Evolutionary conservation across 2,329 filamentous ascomycete genomes (phyloP), one percentile per base, ranked within the genome.

Genomic region (Penicillium polonicum): DNA sequence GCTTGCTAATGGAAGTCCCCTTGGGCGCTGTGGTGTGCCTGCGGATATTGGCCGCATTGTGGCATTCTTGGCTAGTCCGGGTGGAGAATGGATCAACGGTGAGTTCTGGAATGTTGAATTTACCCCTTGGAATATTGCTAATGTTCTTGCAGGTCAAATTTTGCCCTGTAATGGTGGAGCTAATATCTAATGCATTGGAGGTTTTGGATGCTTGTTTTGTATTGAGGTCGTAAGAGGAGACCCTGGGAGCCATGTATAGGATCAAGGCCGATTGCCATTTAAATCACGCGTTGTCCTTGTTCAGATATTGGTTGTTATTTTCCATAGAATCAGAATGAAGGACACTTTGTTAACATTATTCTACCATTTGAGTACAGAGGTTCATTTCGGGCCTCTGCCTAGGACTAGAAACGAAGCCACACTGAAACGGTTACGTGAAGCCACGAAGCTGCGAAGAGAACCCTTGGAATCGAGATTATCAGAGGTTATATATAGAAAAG

Each of bases 11-110:
- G 78, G 83, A 61, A 85, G 83, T 71, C 84, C 85, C n/a, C 77
- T 87, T 44, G 79, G 82, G 66, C 78, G 85, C 53, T 82, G 85
- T 58, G 85, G 82, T 59, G 77, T 80, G 48, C 84, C 85, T 5
- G 76, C 80, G 49, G 84, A 87, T 63, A 82, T 87, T 65, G 84
- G 83, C 49, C 80, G 82, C 59, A 83, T 81, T 35, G 82, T 86
- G 52, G 80, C 79, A 59, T 79, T 82, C 65, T 72, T 86, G 42
- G 79, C 83, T 63, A 82, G 80, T 63, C 77, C 80, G 7, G 85
- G 85, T 67, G 82, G 82, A 56, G 83, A 86, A 73, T 87, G 85
- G 85, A 83, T 87, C 69, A 87, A 87, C 69, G 85, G 84, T 85
- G 62, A 70, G 81, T 63, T 17, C 51, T 46, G 36, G 43, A 50